These are phyloP conservation scores for Phytophthora ohioensis DNA, from an alignment of 352 stramenopile genomes.

Conservation along the genomic window DNA sequence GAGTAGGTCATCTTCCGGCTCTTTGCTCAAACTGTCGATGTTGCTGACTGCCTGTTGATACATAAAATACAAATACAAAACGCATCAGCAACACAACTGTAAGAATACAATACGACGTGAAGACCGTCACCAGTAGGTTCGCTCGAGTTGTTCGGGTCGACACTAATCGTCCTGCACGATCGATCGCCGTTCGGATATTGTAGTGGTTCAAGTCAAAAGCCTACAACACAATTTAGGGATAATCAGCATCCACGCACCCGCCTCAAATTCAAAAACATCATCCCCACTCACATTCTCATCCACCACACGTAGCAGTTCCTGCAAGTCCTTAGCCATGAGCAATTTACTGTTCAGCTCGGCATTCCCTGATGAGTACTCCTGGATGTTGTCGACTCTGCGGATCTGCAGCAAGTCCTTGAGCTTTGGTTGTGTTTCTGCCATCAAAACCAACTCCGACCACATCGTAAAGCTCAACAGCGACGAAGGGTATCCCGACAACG, in stretches of 20 bases:
- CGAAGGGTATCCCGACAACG: conserved; percentile 78
- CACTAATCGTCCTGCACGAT: conserved; percentile 54
- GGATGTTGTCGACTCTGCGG: conserved; percentile 71
- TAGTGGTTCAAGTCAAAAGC: conserved; percentile 59
- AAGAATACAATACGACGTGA: neutral
- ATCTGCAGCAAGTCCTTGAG: conserved; percentile 76
- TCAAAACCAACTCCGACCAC: conserved; percentile 83
- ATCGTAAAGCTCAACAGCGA: conserved; percentile 77
- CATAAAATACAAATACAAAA: neutral
- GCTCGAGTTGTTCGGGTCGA: conserved; percentile 34
- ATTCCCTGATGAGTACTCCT: conserved; percentile 49
- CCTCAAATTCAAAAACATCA: neutral
- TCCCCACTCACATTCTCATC: conserved; percentile 61
- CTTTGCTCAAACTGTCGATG: conserved; percentile 44
- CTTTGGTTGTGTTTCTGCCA: conserved; percentile 74
- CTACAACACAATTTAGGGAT: conserved; percentile 30
- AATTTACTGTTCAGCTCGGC: conserved; percentile 72
- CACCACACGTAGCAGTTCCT: conserved; percentile 65
- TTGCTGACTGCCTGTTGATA: conserved; percentile 22
- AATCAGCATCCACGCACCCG: conserved; percentile 6
- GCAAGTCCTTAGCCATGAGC: conserved; percentile 68
- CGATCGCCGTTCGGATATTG: conserved; percentile 72
- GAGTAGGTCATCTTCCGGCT: conserved; percentile 72
- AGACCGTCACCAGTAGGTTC: conserved; percentile 43
- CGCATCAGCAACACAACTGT: neutral